phyloP scores from a whole-genome alignment of 805 yeast species.

The Sugiyamaella floridensis region DNA sequence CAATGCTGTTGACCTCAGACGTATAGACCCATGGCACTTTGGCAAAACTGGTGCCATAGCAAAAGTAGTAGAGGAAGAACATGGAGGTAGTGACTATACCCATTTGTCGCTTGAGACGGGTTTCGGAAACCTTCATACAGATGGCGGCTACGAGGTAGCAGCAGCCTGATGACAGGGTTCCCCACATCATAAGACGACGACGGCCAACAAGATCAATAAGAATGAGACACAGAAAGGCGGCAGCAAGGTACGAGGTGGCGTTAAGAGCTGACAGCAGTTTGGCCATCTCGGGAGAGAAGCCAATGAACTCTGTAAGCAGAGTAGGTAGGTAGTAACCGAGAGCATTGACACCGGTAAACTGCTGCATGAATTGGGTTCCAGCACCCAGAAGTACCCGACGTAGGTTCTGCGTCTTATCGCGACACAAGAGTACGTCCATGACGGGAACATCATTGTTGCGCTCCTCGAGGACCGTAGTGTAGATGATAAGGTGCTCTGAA shows the following conservation, averaged over 20 bases:
- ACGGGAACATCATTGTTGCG: constrained; percentile 1
- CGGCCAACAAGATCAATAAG: constrained; percentile 3
- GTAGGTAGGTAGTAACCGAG: constrained; percentile 13
- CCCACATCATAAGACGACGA: constrained; percentile 6
- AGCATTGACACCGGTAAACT: constrained; percentile 14
- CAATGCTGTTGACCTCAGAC: constrained; percentile 6
- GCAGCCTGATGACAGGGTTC: neutral
- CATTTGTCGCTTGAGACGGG: constrained; percentile 1
- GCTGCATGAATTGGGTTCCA: constrained; percentile 12
- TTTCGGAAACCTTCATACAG: constrained; percentile 1
- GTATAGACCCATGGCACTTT: constrained; percentile 9
- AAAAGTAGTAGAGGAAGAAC: constrained; percentile 7
- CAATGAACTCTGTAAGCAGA: constrained; percentile 8
- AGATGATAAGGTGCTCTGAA: constrained; percentile 1
- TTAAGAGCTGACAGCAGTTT: constrained; percentile 1
- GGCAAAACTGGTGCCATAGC: constrained; percentile 6
- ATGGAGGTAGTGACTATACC: constrained; percentile 5
- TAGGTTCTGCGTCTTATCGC: constrained; percentile 11
- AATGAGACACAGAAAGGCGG: neutral
- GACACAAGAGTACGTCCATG: constrained; percentile 5
- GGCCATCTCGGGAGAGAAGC: constrained; percentile 2
- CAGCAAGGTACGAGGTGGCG: constrained; percentile 2
- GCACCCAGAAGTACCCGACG: constrained; percentile 11
- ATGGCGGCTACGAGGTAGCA: constrained; percentile 2
- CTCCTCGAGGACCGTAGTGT: constrained; percentile 6